Evolutionary conservation across 2,329 filamentous ascomycete species (phyloP), one percentile per base, ranked within the genome.

Genomic region (Aspergillus pseudoterreus): DNA sequence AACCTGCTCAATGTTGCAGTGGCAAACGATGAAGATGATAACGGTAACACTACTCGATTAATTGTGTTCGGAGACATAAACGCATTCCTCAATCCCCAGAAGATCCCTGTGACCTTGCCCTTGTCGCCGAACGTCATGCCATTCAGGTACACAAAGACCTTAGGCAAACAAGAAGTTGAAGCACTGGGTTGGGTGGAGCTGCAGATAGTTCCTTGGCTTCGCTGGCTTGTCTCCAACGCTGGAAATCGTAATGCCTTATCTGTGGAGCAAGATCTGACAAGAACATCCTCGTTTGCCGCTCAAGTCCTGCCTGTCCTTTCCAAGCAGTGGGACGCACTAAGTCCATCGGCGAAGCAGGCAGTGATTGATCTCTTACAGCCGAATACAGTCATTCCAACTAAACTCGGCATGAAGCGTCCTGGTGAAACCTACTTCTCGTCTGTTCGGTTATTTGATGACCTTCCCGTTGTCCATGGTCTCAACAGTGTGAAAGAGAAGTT

Each of bases 401-500:
- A 90, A 66, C 73, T 86, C 58, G 94, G 94, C 6, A 95, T 99
- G 92, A 87, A 79, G 61, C 88, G 82, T 59, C 94, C 94, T 4
- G 74, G 77, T 3, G 91, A 97, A 58, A 86, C 94, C 0, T 99
- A 96, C 70, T 96, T 99, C 64, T 84, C 89, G 2, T 87, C 84
- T n/a, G 94, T 99, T 35, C 94, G 90, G 67, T 77, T 99, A 0
- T 99, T 99, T 64, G 91, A 96, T 55, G 94, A 99, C 66, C 77
- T 99, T 14, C 92, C 94, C 0, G 85, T 87, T 11, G 84, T 97
- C 1, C 82, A 86, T 57, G 84, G 83, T 11, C 84, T 92, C 41
- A 84, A 86, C 38, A 83, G 85, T 30, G 82, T 96, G 11, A 97
- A 96, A 67, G 92, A 97, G 43, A 96, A 95, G 67, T 89, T 99